Base-by-base conservation (phyloP, 192 early-diverging fungal species). In the Coemansia sp. region DNA sequence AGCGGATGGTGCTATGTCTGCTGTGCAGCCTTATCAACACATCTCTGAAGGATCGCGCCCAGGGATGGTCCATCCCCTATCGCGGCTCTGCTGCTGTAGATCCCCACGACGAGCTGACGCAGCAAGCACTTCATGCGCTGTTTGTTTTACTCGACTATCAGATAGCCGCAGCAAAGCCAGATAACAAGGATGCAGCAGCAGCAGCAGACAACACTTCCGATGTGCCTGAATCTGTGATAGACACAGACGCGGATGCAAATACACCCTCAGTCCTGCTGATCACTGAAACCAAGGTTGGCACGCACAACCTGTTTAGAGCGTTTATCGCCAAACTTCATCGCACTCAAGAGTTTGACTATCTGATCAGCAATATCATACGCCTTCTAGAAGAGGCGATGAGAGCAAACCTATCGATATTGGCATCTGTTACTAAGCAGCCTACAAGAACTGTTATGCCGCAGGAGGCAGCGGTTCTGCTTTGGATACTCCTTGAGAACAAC, bases 1-100 rank as follows among this genome's bases (percentile, higher is more conserved):
- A 70, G 69, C 93, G 92, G 66, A 81, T 86, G 37, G 86, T 89
- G 8, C 70, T 96, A 38, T 88, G 90, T 9, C 66, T 96, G 59
- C 85, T 95, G 7, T 96, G 94, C 82, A 94, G 93, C 71, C 69
- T 95, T 32, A 67, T 95, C 48, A 97, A 97, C 68, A 95, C 94
- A 1, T 87, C 88, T 2, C 74, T 90, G 7, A 88, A 88, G 45
- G 93, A 95, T 70, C 90, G 94, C 68, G 90, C 91, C 7, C 83
- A 90, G 12, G 93, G 94, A 32, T 96, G 93, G 93, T 89, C 87
- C 5, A 81, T 93, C 11, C 94, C 94, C 43, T 97, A 96, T 76
- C 94, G 94, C 67, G 92, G 94, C 73, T 81, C 94, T 6, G 56
- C 94, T 43, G 87, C 90, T 50, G 83, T 85, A 10, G 90, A 95